Evolutionary conservation across 2,329 filamentous ascomycete genomes (phyloP), one percentile per base, ranked within the genome.

Genomic region (Cercospora berteroae): DNA sequence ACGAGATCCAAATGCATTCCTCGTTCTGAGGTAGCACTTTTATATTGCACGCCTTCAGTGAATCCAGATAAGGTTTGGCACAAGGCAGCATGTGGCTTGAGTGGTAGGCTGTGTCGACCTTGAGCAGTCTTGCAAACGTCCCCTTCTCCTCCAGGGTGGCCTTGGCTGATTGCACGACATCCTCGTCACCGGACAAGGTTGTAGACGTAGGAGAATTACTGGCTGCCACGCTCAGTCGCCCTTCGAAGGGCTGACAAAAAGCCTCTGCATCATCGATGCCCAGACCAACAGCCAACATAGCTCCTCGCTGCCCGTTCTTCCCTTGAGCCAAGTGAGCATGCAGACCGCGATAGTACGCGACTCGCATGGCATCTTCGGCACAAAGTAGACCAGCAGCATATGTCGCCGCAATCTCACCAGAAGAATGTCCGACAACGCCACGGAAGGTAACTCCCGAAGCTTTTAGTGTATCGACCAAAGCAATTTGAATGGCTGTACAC

Each of bases 401-500:
- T 1, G 76, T 72, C 1, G 77, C 76, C n/a, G 74, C 77, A 9
- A 78, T 76, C 66, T 79, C 77, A 8, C 77, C 77, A 13, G 68
- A 74, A 4, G 72, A 75, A 65, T 79, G 77, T 10, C 77, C 77
- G 16, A 76, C 70, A 1, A 78, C 75, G 18, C 67, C 69, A 12
- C 50, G 31, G 16, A 77, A 74, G 6, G 12, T 7, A 16, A 78
- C 67, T 16, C 70, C 70, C 50, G 69, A 73, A 18, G 67, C 57
- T 4, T 16, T 27, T 1, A 85, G 76, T 0, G 81, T 71, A 20
- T 83, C 78, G 0, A 83, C 77, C 1, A 86, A 70, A 0, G 78
- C 84, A 1, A 88, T 79, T 70, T 88, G 86, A 1, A 88, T 50
- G 0, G 85, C 85, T 0, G 85, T 87, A 60, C 83, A 87, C 0